phyloP scores from a whole-genome alignment of 1,284 basidiomycete species.

The Coniferiporia weirii region DNA sequence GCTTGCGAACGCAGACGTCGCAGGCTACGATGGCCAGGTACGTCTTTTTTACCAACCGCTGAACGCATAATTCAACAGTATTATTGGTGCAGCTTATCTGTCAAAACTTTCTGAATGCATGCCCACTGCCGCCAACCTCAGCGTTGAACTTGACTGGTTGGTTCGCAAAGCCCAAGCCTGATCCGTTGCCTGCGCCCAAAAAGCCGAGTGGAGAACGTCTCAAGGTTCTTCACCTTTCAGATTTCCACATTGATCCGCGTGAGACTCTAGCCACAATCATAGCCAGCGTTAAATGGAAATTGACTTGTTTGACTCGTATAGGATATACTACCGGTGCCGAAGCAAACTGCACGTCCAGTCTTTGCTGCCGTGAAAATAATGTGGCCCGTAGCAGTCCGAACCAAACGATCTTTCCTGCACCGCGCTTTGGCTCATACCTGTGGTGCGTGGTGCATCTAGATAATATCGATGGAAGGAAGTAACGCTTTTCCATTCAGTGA shows the following conservation, averaged over 20 bases:
- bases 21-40: slow-evolving; percentile 66
- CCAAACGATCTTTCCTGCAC: slow-evolving; percentile 48
- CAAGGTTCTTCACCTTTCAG: slow-evolving; percentile 73
- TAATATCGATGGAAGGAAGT: neutral
- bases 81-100: slow-evolving; percentile 41
- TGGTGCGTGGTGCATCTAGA: slow-evolving; percentile 38
- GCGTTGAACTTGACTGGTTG: slow-evolving; percentile 50
- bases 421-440: slow-evolving; percentile 58
- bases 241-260: slow-evolving; percentile 76
- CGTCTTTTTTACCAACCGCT: slow-evolving; percentile 15
- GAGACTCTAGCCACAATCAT: slow-evolving; percentile 20
- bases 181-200: slow-evolving; percentile 50
- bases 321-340: slow-evolving; percentile 71
- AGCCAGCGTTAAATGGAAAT: neutral
- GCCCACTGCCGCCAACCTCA: slow-evolving; percentile 45
- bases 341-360: slow-evolving; percentile 66
- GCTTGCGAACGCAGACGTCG: slow-evolving; percentile 57
- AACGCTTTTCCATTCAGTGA: slow-evolving; percentile 42
- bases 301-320: slow-evolving; percentile 24
- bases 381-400: slow-evolving; percentile 50
- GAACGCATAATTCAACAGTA: slow-evolving; percentile 9
- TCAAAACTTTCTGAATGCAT: slow-evolving; percentile 47
- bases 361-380: slow-evolving; percentile 63
- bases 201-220: slow-evolving; percentile 57
- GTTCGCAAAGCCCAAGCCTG: slow-evolving; percentile 66